Conservation (phyloP, 306 rosid species). For the Quercus gilva region DNA sequence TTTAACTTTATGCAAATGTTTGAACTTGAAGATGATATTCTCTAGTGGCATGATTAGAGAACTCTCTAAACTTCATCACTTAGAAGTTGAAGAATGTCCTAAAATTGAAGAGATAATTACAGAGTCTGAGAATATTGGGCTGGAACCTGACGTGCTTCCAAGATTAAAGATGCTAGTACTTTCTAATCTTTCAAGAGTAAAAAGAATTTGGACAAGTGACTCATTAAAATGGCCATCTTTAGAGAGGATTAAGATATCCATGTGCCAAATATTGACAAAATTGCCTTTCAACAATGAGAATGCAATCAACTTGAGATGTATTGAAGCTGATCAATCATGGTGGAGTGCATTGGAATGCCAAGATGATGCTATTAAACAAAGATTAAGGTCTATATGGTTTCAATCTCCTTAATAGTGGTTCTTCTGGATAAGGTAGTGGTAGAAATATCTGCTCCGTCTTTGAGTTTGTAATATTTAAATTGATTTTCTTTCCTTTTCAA, state of each 20-base stretch:
- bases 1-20: conserved; percentile 20
- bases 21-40: conserved; percentile 7
- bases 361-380: background rate
- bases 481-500: too few relatives aligned
- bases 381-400: background rate
- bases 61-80: conserved; percentile 10
- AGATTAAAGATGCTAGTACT: conserved; percentile 17
- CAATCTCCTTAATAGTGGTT: background rate
- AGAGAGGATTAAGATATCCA: conserved; percentile 2
- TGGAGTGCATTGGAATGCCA: conserved; percentile 21
- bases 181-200: conserved; percentile 5
- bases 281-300: background rate
- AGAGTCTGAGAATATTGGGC: background rate
- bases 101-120: conserved; percentile 11
- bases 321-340: conserved; percentile 18
- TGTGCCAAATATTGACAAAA: conserved; percentile 8
- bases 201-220: background rate
- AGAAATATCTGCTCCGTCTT: too few relatives aligned
- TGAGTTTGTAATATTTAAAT: too few relatives aligned
- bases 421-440: background rate
- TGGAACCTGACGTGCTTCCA: conserved; percentile 1
- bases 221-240: conserved; percentile 24
- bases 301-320: background rate
- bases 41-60: background rate
- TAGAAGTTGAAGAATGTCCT: conserved; percentile 15